Conservation (phyloP, 2,329 filamentous ascomycete genomes). For the Aspergillus awamori region DNA sequence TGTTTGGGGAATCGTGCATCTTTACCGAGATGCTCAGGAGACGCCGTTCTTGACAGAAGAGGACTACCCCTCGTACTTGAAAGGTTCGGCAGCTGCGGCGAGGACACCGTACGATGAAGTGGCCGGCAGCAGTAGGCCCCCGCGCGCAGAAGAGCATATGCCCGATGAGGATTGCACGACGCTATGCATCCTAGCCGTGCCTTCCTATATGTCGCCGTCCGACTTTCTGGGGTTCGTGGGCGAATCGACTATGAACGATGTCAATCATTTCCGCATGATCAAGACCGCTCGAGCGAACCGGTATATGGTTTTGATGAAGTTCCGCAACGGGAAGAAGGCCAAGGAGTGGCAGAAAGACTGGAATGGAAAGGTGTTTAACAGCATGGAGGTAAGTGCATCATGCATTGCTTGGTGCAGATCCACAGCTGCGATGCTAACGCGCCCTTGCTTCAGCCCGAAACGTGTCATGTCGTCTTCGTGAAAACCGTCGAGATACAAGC, state of each 20-base stretch:
- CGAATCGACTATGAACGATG: constrained; percentile 79
- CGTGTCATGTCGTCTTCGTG: constrained; percentile 93
- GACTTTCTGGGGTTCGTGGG: constrained; percentile 92
- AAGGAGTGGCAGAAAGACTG: constrained; percentile 80
- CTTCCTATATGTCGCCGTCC: constrained; percentile 86
- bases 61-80: constrained; percentile 48
- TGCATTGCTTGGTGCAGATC: not conserved
- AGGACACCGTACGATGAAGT: constrained; percentile 31
- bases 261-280: constrained; percentile 93
- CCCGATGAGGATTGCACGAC: constrained; percentile 72
- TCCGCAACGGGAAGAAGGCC: constrained; percentile 73
- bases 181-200: constrained; percentile 90
- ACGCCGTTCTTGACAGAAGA: constrained; percentile 59
- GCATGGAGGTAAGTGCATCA: constrained; percentile 69
- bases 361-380: constrained; percentile 92
- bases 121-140: constrained; percentile 26
- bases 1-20: constrained; percentile 89
- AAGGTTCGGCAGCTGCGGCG: constrained; percentile 41
- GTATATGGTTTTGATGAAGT: constrained; percentile 96
- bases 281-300: constrained; percentile 85
- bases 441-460: constrained; percentile 67
- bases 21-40: constrained; percentile 85
- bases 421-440: constrained; percentile 16
- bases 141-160: constrained; percentile 18
- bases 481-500: constrained; percentile 85